Base-by-base conservation (phyloP, 768 basidiomycete species). In the Fomitopsis pulvina region DNA sequence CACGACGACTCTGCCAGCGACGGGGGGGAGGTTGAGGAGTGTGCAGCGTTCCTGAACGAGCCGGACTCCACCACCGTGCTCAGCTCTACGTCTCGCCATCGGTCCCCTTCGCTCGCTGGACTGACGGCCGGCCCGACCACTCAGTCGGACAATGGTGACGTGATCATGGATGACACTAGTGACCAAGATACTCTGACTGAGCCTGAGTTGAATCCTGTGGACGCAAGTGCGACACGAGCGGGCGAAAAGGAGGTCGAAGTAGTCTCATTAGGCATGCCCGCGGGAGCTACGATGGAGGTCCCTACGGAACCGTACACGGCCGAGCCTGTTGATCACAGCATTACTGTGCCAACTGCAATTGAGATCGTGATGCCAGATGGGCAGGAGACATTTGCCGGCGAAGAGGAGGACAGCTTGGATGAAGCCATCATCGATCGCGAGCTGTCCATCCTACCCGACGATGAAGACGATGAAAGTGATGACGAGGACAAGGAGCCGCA, bases 401-500 rank as follows among this genome's bases (percentile, higher is more conserved):
- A 62, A n/a, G 62, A 60, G 37, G 52, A 55, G 34, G 34, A 37
- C 14, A 5, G 34, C 28, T 57, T 48, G 10, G 64, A 54, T 14
- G 57, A 54, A 30, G 46, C 50, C 20, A 57, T 51, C 12, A 64
- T 70, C 26, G 70, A 72, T 11, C 74, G 66, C 11, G 63, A 66
- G 47, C 62, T 71, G 10, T 71, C 70, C 10, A 63, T 65, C 11
- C 55, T 60, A 42, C 52, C 56, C 16, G 51, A 44, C 1, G 37
- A 41, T n/a, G 51, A 51, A 14, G 51, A 42, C 21, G 57, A 57
- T 3, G 52, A 50, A 9, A n/a, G n/a, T n/a, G 62, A 65, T 16
- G 60, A 63, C 3, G 41, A 48, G 50, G 11, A 50, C 49, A 0
- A 27, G 48, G 2, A 53, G 47, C 12, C 10, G 4, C 16, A 21